phyloP scores from a whole-genome alignment of 352 stramenopile species.

The Achlya hypogyna region DNA sequence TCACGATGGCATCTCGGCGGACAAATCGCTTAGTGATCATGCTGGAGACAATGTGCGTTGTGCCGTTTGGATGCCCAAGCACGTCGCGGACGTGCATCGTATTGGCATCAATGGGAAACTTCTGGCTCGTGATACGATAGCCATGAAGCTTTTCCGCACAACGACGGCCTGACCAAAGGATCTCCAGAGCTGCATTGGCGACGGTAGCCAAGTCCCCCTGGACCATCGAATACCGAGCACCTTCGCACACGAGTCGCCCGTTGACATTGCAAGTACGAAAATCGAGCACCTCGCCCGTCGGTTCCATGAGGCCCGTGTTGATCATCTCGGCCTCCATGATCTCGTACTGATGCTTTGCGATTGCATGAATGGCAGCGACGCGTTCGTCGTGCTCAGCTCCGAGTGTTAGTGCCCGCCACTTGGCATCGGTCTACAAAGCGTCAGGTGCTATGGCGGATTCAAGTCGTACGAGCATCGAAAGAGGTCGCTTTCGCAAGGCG shows the following conservation, averaged over 20 bases:
- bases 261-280: neutral
- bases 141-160: neutral
- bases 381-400: neutral
- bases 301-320: neutral
- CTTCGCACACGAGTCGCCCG: neutral
- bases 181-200: no score
- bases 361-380: conserved; percentile 2
- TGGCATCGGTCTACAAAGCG: no score
- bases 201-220: neutral
- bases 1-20: neutral
- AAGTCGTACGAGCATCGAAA: neutral
- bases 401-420: conserved; percentile 3
- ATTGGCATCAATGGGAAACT: neutral
- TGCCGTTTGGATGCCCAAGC: neutral
- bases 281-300: neutral
- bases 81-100: neutral
- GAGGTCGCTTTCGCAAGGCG: neutral
- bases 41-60: neutral
- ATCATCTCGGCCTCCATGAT: conserved; percentile 2
- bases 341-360: neutral
- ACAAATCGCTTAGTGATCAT: neutral
- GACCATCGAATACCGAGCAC: neutral
- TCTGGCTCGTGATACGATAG: neutral
- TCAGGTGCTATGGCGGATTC: neutral
- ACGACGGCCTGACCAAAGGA: no score